Base-by-base conservation (phyloP, 2,329 filamentous ascomycete genomes). In the Apiospora pterosperma region DNA sequence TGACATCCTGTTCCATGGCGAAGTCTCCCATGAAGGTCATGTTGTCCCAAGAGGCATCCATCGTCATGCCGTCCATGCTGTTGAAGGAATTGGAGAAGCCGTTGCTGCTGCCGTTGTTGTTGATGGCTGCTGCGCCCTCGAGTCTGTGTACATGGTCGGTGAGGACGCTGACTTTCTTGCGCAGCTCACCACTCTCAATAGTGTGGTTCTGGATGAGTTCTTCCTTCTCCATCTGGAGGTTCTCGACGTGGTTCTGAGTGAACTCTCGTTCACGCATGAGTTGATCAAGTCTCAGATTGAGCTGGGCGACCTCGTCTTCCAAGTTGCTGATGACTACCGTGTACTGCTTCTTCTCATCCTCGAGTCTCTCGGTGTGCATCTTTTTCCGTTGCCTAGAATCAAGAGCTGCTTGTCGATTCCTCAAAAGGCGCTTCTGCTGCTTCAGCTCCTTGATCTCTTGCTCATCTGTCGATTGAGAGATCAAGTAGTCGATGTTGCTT, bases 361-460 rank as follows among this genome's bases (percentile, higher is more conserved):
- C 96, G 58, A 98, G 88, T 72, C 96, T 90, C 81, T 98, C 96
- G 38, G 96, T 98, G 81, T 98, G 95, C 80, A 93, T 91, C 87
- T 98, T 98, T 86, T 98, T 99, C 72, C 96, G 90, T 79, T 98
- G 95, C 70, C 96, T 89, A 55, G 96, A 98, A 81, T 98, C 95
- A 72, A 99, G 91, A 70, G 96, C 96, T 79, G 96, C 96, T 82
- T 98, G 95, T 74, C 96, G 89, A 81, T 99, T 99, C 74, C 96
- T 88, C 68, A 99, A 84, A 67, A 99, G 84, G 67, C 96, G 90
- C 85, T 98, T 98, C 79, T 97, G 96, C 77, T 97, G 93, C 87
- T 99, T 99, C 74, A 99, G 85, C 81, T 98, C 94, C 85, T 97
- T 98, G 82, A 97, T 92, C 82, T 97, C 91, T 69, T 96, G 89